Conservation (phyloP, 73 alveolate genomes). For the Paramecium biaurelia region DNA sequence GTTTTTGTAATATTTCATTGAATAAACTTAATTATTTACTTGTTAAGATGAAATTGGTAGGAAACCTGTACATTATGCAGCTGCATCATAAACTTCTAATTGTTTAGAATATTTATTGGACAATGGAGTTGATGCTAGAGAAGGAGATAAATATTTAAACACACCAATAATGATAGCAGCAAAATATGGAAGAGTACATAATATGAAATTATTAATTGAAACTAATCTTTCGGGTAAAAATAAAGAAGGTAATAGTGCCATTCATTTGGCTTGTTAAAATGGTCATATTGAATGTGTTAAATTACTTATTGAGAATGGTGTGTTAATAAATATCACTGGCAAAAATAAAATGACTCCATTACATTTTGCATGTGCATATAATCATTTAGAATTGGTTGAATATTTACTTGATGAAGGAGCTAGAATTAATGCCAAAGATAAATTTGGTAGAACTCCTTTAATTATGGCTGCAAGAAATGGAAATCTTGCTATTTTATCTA, state of each 20-base stretch:
- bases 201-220: conserved; percentile 67
- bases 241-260: conserved; percentile 84
- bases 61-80: conserved; percentile 97
- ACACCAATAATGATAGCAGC: conserved; percentile 95
- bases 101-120: conserved; percentile 83
- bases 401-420: conserved; percentile 78
- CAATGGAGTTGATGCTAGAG: conserved; percentile 86
- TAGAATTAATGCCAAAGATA: conserved; percentile 84
- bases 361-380: conserved; percentile 91
- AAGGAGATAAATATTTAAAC: conserved; percentile 78
- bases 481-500: conserved; percentile 78
- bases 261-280: conserved; percentile 90
- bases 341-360: conserved; percentile 89
- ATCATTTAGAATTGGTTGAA: conserved; percentile 85
- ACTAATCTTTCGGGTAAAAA: conserved; percentile 71
- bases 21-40: conserved; percentile 73
- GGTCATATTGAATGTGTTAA: conserved; percentile 88
- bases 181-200: conserved; percentile 79
- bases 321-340: conserved; percentile 76
- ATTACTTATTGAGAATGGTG: conserved; percentile 81
- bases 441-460: conserved; percentile 90
- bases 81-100: conserved; percentile 84
- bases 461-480: conserved; percentile 97
- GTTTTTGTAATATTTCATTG: conserved; percentile 73
- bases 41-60: conserved; percentile 80